Conservation (phyloP, 306 rosid species). For the Datisca glomerata region DNA sequence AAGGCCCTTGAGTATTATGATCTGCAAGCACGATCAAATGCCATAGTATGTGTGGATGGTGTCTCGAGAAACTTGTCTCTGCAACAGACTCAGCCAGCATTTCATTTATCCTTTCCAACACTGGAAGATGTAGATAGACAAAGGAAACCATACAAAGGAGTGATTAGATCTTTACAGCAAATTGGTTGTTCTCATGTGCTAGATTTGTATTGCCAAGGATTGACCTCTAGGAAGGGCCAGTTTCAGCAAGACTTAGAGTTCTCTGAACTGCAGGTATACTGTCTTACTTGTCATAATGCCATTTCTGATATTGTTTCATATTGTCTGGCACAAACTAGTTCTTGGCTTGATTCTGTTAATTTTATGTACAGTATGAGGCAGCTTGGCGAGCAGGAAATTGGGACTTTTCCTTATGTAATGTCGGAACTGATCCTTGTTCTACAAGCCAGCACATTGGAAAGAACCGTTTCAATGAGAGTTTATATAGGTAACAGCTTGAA, state of each 20-base stretch:
- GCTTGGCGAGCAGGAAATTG: slow-evolving; percentile 98
- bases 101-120: slow-evolving; percentile 23
- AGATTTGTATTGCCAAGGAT: slow-evolving; percentile 84
- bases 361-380: slow-evolving; percentile 53
- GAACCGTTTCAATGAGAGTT: slow-evolving; percentile 61
- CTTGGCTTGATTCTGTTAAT: background rate
- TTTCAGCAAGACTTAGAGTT: slow-evolving; percentile 80
- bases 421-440: slow-evolving; percentile 27
- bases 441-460: slow-evolving; percentile 26
- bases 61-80: slow-evolving; percentile 26
- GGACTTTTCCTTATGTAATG: slow-evolving; percentile 65
- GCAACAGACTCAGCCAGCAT: slow-evolving; percentile 23
- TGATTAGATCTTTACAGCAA: slow-evolving; percentile 79
- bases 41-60: slow-evolving; percentile 24
- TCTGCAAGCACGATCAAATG: slow-evolving; percentile 67
- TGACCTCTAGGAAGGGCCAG: slow-evolving; percentile 50
- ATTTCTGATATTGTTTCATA: background rate
- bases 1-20: slow-evolving; percentile 95
- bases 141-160: slow-evolving; percentile 67
- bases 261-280: slow-evolving; percentile 50
- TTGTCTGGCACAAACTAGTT: background rate
- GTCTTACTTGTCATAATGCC: background rate
- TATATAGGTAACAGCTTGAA: slow-evolving; percentile 94
- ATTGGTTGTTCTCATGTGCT: slow-evolving; percentile 79
- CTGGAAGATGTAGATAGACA: slow-evolving; percentile 33